Evolutionary conservation across 176 grass and related monocot genomes (phyloP).

Genomic region (Pontederia crassipes): DNA sequence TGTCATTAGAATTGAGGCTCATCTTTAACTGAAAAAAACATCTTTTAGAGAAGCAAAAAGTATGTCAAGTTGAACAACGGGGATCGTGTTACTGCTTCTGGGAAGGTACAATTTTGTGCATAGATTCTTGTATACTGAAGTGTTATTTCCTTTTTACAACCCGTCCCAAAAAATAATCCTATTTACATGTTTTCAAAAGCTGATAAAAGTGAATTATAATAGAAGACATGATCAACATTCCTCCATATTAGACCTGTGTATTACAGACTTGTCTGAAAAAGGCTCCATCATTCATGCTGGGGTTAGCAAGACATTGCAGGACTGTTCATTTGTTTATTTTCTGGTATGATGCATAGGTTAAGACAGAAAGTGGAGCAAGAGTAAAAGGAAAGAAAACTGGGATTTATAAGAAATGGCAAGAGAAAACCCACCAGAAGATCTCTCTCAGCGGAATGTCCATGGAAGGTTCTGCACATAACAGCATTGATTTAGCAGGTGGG

Average conservation of each 20-base stretch:
- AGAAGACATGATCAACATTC: no score
- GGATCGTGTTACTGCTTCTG: constrained; percentile 56
- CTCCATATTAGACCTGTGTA: no score
- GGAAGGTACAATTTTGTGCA: constrained; percentile 43
- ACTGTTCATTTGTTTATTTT: background rate
- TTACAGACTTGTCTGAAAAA: no score
- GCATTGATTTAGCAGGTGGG: constrained; percentile 30
- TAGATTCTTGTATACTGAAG: no score
- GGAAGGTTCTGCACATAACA: constrained; percentile 16
- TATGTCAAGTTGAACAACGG: constrained; percentile 73
- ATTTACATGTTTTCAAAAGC: no score
- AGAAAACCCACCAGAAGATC: constrained; percentile 10
- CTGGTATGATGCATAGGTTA: constrained; percentile 38
- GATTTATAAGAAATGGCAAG: no score
- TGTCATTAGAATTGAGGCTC: constrained; percentile 15
- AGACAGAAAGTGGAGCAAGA: constrained; percentile 38
- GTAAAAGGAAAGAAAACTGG: constrained; percentile 42
- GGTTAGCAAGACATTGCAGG: background rate
- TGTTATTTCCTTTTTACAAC: no score
- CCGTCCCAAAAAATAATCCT: no score
- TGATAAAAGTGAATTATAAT: no score
- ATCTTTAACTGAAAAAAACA: no score
- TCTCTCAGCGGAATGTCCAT: constrained; percentile 41
- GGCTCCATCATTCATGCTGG: no score
- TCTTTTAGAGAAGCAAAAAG: constrained; percentile 58